Base-by-base conservation (phyloP, 73 alveolate species). In the Paramecium caudatum region DNA sequence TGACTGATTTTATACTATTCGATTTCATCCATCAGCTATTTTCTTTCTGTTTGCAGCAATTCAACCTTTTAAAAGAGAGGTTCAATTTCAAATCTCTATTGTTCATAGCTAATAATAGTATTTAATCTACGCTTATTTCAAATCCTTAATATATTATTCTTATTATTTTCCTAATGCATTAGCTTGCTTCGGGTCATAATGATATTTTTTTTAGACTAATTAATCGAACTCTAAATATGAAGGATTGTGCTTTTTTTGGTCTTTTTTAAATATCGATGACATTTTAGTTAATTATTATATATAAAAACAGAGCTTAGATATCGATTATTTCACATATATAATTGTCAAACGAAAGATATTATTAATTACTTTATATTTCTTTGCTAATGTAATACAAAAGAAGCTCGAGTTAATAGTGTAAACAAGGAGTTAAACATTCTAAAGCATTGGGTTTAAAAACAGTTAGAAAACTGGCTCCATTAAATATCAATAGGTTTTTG, bases 21-120 rank as follows among this genome's bases (percentile, higher is more conserved):
- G 9, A 65, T 65, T 65, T 65, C 83, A 65, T 65, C 83, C 83
- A 65, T 65, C 34, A 65, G 34, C 21, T 65, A 65, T 65, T 65
- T 65, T 65, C 83, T 27, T 33, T 65, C 83, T 1, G 15, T 65
- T 49, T 65, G 34, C 7, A 65, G 7, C 15, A 65, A 36, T 13
- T 65, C 83, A 33, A 36, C 49, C 34, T 65, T 65, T 21, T 33
- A 30, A 36, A 65, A 13, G 3, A 65, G 34, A 65, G 83, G 83
- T 65, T 65, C 83, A 33, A 65, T 30, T 49, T 65, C 83, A 32
- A 65, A 13, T 30, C 16, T 65, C 15, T 65, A 65, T 65, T 32
- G 17, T 25, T 65, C 83, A 65, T 65, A 65, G 34, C 83, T 65
- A 65, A 33, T 65, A 16, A 65, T 13, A n/a, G 34, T 33, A 65